Base-by-base conservation (phyloP, 1,284 basidiomycete species). In the Microbotryomycetes sp. region DNA sequence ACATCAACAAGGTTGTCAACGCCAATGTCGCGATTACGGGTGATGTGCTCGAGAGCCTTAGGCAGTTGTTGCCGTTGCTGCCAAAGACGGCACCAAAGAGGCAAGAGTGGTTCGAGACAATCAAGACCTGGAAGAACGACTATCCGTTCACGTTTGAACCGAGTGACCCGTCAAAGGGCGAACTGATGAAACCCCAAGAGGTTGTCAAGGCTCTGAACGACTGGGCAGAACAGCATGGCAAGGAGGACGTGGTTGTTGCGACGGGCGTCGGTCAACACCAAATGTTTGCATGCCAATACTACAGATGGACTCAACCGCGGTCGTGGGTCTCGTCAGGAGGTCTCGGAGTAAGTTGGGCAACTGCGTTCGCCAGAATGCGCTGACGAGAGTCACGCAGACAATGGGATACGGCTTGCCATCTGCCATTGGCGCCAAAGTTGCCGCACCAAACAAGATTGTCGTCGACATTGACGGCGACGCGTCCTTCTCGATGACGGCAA, bases 251-350 rank as follows among this genome's bases (percentile, higher is more conserved):
- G 29, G 80, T 98, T 71, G 79, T 98, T 66, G 79, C 90, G 3
- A 97, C 96, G 3, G 94, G 94, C 72, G 96, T 98, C 26, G 96
- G 96, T 4, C 94, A 97, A 77, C 94, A 98, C 79, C 94, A 98
- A 78, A 98, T 98, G 94, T 98, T 92, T 92, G 93, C 94, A 1
- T 91, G 90, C 52, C 96, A 98, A 77, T 82, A 88, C 76, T 97
- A 85, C 78, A 82, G 92, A 69, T 97, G 93, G 93, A 87, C 79
- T 62, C 77, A 86, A 56, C 94, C 94, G 0, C 82, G 86, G 47
- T 83, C 89, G 35, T 89, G 93, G 86, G 85, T 98, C 62, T 92
- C 92, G 7, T 94, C 91, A n/a, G 94, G 94, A 70, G 94, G 94
- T 69, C 83, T 97, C 23, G 94, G 94, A 13, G 88, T 89, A 75